Base-by-base conservation (phyloP, 2,329 filamentous ascomycete genomes). In the Talaromyces funiculosus region DNA sequence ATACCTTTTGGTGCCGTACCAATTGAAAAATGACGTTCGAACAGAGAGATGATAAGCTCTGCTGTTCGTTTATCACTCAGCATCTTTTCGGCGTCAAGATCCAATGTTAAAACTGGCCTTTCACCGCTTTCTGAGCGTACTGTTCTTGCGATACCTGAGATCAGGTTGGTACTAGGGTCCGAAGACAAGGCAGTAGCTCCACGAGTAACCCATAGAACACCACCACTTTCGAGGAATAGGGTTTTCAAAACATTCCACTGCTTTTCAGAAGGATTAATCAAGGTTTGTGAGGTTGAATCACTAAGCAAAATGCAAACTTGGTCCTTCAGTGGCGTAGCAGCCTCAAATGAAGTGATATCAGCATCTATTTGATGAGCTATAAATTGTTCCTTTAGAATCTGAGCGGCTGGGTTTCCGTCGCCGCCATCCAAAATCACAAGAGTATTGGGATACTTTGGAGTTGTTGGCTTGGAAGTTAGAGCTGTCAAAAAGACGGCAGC, bases 121-220 rank as follows among this genome's bases (percentile, higher is more conserved):
- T 65, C 63, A 1, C 64, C 68, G 1, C 67, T 66, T 53, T 71
- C 68, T 2, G 68, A 66, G 7, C 69, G 67, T 3, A 69, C 68
- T 12, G 68, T 69, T 42, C 68, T 61, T 56, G 67, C 62, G 49
- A 71, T 67, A 8, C 69, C 69, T 18, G 62, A 49, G 5, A 61
- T 60, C 6, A 71, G 53, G 3, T 59, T 64, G 5, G 59, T 63
- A 10, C 63, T 59, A 3, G 69, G 68, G 18, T 64, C 59, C 1
- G 61, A 51, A 3, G 65, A 49, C 2, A 58, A 37, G 4, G 18
- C 18, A 42, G 38, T 42, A 5, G 64, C 66, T 2, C 68, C 68
- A 22, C 54, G 51, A 4, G 67, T 68, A 2, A 71, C 63, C 69
- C 68, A 71, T n/a, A 58, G 12, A 14, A 49, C 26, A 18, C 45